phyloP scores from a whole-genome alignment of 75 land plant genomes.

The Selaginella tamariscina region DNA sequence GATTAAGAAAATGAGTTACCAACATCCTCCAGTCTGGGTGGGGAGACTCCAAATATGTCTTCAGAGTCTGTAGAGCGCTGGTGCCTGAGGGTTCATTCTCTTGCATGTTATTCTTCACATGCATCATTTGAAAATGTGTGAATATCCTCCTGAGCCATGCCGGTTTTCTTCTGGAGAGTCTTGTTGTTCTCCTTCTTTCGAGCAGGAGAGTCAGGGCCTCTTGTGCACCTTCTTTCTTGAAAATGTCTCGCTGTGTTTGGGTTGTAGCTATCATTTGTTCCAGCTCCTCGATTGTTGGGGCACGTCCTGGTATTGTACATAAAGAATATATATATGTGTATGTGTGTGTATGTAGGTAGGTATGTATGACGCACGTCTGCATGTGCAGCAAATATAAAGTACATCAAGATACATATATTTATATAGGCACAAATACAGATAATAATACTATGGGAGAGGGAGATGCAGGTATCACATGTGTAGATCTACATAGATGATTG shows the following conservation, averaged over 20 bases:
- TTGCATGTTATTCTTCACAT: neutral
- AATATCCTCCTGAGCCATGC: neutral
- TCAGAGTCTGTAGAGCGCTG: constrained; percentile 40
- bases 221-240: neutral
- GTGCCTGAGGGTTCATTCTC: constrained; percentile 21
- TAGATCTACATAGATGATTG: no score
- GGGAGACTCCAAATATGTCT: constrained; percentile 63
- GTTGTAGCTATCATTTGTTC: no score
- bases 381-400: no score
- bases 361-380: no score
- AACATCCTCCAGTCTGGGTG: constrained; percentile 88
- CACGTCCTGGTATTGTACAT: no score
- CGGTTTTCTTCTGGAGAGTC: neutral
- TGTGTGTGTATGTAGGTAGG: no score
- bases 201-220: neutral
- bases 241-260: neutral
- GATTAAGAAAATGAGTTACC: constrained; percentile 14
- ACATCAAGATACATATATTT: no score
- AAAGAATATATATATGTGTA: no score
- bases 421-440: no score
- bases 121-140: neutral
- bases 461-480: no score
- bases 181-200: neutral
- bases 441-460: no score
- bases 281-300: neutral